These are phyloP conservation scores for Gossypium aridum DNA, from an alignment of 441 rosid genomes.

Conservation along the genomic window DNA sequence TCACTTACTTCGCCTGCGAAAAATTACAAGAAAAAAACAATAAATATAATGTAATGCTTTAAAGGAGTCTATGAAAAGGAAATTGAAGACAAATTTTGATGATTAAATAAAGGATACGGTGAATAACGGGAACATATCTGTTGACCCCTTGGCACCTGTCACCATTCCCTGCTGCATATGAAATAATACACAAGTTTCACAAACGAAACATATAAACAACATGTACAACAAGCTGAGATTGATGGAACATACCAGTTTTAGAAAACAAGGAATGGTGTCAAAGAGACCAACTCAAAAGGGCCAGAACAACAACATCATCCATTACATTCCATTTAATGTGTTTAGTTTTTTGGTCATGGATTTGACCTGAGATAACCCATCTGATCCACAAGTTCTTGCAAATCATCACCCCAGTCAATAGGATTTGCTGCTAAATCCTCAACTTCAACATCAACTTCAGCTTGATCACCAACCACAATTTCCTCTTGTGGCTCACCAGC, in stretches of 20 bases:
- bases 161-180: conserved; percentile 25
- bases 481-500: conserved; percentile 26
- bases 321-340: conserved; percentile 9
- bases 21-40: not conserved
- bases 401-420: conserved; percentile 37
- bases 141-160: conserved; percentile 33
- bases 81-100: not conserved
- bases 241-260: conserved; percentile 19
- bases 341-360: conserved; percentile 21
- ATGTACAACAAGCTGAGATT: not conserved
- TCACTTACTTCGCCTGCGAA: conserved; percentile 5
- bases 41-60: not conserved
- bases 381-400: conserved; percentile 57
- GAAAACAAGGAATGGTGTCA: conserved; percentile 23
- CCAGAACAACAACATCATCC: not conserved
- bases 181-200: conserved; percentile 1
- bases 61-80: not conserved
- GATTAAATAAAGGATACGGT: conserved; percentile 25
- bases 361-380: conserved; percentile 51
- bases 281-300: conserved; percentile 27
- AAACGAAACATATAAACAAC: not conserved
- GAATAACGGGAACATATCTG: conserved; percentile 16
- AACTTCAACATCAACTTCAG: conserved; percentile 39
- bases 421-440: conserved; percentile 41
- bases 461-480: conserved; percentile 20